Evolutionary conservation across 495 filamentous ascomycete species (phyloP).

Genomic region (Aspergillus ellipticus): DNA sequence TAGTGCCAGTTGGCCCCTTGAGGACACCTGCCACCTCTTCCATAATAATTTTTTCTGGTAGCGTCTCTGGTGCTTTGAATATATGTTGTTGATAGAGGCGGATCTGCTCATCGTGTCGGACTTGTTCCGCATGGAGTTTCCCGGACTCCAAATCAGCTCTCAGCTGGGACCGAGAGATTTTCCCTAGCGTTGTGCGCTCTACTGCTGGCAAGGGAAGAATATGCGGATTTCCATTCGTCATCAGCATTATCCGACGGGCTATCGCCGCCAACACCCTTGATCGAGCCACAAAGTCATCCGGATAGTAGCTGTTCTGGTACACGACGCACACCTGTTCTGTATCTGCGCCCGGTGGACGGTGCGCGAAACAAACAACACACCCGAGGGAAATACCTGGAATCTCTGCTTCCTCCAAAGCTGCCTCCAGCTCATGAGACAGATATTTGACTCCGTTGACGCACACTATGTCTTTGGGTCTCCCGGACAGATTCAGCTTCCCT

Average conservation of each 20-base stretch:
- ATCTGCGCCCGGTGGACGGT: constrained; percentile 17
- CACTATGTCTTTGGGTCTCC: constrained; percentile 53
- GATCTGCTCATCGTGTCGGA: not conserved
- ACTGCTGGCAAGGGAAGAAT: constrained; percentile 18
- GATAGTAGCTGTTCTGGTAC: constrained; percentile 18
- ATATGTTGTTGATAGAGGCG: not conserved
- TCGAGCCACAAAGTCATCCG: not conserved
- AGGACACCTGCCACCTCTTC: not conserved
- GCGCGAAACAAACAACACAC: constrained; percentile 28
- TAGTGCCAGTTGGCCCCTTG: no score
- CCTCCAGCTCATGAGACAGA: constrained; percentile 37
- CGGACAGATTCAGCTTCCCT: constrained; percentile 52
- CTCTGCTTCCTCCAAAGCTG: constrained; percentile 35
- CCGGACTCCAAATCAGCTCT: not conserved
- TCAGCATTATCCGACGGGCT: constrained; percentile 2
- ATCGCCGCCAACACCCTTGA: not conserved
- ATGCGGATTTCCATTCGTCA: constrained; percentile 12
- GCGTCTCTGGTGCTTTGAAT: not conserved
- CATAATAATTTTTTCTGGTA: not conserved
- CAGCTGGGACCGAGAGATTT: constrained; percentile 45
- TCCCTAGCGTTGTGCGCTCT: constrained; percentile 34
- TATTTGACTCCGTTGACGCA: constrained; percentile 54
- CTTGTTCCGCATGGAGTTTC: not conserved
- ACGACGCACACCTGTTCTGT: constrained; percentile 38
- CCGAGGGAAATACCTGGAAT: constrained; percentile 26